Evolutionary conservation across 768 basidiomycete genomes (phyloP), one percentile per base, ranked within the genome.

Genomic region (Pulveroboletus sp.): DNA sequence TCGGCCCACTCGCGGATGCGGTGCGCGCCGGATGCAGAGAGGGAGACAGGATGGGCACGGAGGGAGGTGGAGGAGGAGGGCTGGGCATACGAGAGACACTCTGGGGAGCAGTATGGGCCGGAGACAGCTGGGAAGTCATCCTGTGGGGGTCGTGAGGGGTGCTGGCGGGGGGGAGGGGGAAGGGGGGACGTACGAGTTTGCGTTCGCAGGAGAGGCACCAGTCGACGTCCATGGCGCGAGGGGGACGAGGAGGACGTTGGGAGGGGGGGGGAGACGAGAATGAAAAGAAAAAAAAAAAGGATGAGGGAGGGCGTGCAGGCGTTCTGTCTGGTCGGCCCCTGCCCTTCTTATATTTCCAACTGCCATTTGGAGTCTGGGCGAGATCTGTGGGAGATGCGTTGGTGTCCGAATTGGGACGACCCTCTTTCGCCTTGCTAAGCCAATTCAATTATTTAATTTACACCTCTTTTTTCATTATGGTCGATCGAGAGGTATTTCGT

Each of bases 201-300:
- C 76, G 74, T 56, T 76, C 73, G 73, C 86, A 89, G 48, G 74
- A 72, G 57, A 87, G 72, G 64, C 86, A 89, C 82, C 82, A 85
- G 71, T 85, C 79, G 56, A 77, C 75, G 68, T 85, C 84, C 76
- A 84, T 80, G 58, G 69, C 65, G 1, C 3, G 10, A 14, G 11
- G 38, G 14, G 28, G 42, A 36, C 0, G 18, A 33, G 12, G 27
- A 28, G 27, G 27, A 28, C 21, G 21, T 21, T 21, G 21, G 5
- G 27, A 28, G 2, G 27, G 8, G 27, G 42, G 14, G 17, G 43
- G 17, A 18, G 21, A 36, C 6, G 18, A 31, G 31, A 10, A 8
- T 8, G 26, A 39, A 32, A 48, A 32, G 24, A 51, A 41, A 48
- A 54, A 64, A 58, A 64, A 55, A 21, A 18, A 40, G 47, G 49